Percentiles rank a stretch among this genome's conserved stretches.
Conservation (phyloP, 768 basidiomycete species). For the Symmetrospora coprosmae region DNA sequence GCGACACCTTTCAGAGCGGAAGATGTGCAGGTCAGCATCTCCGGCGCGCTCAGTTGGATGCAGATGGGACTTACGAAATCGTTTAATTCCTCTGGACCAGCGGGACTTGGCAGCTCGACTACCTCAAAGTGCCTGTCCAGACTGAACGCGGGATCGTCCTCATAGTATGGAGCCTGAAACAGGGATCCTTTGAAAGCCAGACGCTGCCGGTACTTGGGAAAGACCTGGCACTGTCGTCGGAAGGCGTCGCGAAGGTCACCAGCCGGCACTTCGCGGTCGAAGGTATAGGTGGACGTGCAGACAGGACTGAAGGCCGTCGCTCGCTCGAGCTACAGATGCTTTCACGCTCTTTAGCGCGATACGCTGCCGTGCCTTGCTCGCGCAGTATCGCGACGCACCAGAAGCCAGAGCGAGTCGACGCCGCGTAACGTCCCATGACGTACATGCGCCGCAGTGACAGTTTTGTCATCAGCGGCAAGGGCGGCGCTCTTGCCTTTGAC, state of each 20-base stretch:
- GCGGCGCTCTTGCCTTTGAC: no score
- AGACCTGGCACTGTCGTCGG: neutral
- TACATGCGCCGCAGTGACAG: no score
- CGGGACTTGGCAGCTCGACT: neutral
- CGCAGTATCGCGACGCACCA: neutral
- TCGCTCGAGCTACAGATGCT: neutral
- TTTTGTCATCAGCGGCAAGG: no score
- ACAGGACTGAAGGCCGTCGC: slow-evolving; percentile 18
- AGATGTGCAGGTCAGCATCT: neutral
- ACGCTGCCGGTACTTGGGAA: slow-evolving; percentile 12
- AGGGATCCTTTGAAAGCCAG: neutral
- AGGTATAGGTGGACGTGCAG: neutral
- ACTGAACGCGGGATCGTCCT: slow-evolving; percentile 6
- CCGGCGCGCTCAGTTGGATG: neutral
- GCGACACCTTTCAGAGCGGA: no score
- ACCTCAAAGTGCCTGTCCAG: slow-evolving; percentile 4
- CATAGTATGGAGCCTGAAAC: slow-evolving; percentile 5
- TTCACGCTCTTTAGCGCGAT: neutral
- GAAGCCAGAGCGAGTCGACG: slow-evolving; percentile 4
- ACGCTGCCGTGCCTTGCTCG: neutral
- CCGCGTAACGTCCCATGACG: slow-evolving; percentile 1
- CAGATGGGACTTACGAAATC: neutral
- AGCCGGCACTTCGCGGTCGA: neutral
- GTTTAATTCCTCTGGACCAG: slow-evolving; percentile 1
- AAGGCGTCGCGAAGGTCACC: slow-evolving; percentile 2